Conservation (phyloP, 1,284 basidiomycete genomes). For the Pyrrhoderma lamaoense region DNA sequence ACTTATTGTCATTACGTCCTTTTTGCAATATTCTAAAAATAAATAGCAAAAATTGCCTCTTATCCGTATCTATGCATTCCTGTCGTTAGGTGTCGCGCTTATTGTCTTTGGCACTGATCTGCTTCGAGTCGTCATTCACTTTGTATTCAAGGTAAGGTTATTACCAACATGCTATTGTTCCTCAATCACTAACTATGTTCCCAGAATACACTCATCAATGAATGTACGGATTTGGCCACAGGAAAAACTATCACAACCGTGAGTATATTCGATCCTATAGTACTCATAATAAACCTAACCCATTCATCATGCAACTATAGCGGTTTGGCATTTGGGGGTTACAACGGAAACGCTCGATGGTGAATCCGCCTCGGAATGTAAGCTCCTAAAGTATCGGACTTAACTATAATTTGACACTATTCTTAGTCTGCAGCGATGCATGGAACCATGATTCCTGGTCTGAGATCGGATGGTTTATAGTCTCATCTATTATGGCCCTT, state of each 20-base stretch:
- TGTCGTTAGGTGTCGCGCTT: slow-evolving; percentile 44
- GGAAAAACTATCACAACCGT: slow-evolving; percentile 8
- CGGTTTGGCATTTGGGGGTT: slow-evolving; percentile 37
- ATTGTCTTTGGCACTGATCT: slow-evolving; percentile 48
- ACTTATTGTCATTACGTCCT: not conserved
- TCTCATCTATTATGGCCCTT: slow-evolving; percentile 41
- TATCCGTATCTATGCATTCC: slow-evolving; percentile 48
- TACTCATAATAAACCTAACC: not conserved
- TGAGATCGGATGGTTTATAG: slow-evolving; percentile 52
- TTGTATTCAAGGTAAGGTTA: slow-evolving; percentile 50
- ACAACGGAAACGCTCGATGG: slow-evolving; percentile 28
- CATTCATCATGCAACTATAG: slow-evolving; percentile 5
- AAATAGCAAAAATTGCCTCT: slow-evolving; percentile 51
- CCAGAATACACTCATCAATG: slow-evolving; percentile 46
- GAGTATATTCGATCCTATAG: not conserved
- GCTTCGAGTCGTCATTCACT: slow-evolving; percentile 56
- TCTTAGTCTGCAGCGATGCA: slow-evolving; percentile 44
- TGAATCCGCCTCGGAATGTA: slow-evolving; percentile 39
- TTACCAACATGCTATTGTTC: not conserved
- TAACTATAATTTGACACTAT: not conserved
- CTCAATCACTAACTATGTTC: slow-evolving; percentile 1
- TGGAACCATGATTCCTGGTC: slow-evolving; percentile 56
- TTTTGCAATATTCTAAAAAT: not conserved
- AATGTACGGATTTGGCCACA: slow-evolving; percentile 20
- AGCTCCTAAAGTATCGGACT: slow-evolving; percentile 22